Conservation (phyloP, 805 yeast species). For the Starmerella asiatica region DNA sequence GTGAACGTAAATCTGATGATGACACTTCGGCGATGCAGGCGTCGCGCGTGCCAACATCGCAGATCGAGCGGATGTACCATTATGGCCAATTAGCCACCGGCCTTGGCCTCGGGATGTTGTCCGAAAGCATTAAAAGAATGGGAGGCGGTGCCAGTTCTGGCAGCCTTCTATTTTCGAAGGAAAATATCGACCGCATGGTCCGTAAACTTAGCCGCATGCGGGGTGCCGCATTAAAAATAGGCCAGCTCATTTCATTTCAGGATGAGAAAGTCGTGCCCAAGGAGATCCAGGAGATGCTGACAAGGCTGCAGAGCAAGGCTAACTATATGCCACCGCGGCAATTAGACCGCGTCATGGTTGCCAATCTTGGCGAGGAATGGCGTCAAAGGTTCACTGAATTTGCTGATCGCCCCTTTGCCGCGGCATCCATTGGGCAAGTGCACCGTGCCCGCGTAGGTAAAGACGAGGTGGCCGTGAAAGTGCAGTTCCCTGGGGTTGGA, state of each 20-base stretch:
- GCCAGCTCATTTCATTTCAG: slow-evolving; percentile 94
- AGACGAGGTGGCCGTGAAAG: slow-evolving; percentile 72
- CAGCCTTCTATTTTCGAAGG: slow-evolving; percentile 55
- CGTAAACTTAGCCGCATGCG: slow-evolving; percentile 84
- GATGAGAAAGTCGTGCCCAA: slow-evolving; percentile 73
- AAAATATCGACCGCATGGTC: slow-evolving; percentile 77
- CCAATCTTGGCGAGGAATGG: slow-evolving; percentile 75
- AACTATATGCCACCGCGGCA: slow-evolving; percentile 94
- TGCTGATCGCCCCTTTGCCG: slow-evolving; percentile 85
- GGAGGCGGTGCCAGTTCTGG: slow-evolving; percentile 28
- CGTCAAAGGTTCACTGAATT: slow-evolving; percentile 54
- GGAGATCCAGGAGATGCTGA: slow-evolving; percentile 66
- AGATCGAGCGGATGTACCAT: slow-evolving; percentile 81
- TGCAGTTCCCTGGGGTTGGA: slow-evolving; percentile 95
- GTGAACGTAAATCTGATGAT: too few species aligned
- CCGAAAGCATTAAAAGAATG: slow-evolving; percentile 58
- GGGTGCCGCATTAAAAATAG: slow-evolving; percentile 96
- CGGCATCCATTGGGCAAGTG: slow-evolving; percentile 96
- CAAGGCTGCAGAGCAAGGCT: slow-evolving; percentile 84
- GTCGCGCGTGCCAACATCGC: slow-evolving; percentile 71
- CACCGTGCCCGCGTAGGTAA: slow-evolving; percentile 56
- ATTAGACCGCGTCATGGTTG: slow-evolving; percentile 56
- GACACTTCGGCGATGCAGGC: slow-evolving; percentile 39
- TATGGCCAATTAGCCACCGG: slow-evolving; percentile 89
- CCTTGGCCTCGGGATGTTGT: slow-evolving; percentile 70